These are phyloP conservation scores for Pholiota molesta DNA, from an alignment of 768 basidiomycete genomes.

Conservation along the genomic window DNA sequence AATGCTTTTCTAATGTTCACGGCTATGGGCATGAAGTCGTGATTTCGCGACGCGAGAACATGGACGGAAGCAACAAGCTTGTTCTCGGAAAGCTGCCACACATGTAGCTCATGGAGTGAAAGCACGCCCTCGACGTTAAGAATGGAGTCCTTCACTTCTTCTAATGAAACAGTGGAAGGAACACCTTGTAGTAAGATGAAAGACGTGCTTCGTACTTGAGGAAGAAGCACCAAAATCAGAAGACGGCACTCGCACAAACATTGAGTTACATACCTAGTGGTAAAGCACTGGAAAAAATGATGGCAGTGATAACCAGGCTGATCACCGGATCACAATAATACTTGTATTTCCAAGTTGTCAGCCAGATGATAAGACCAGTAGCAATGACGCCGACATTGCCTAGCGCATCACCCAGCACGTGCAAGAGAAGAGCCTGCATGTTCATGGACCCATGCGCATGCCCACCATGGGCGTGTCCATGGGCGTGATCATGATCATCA, in stretches of 20 bases:
- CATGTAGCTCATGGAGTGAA: constrained; percentile 91
- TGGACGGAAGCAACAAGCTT: constrained; percentile 97
- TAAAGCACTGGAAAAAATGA: constrained; percentile 95
- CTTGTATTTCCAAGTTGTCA: constrained; percentile 81
- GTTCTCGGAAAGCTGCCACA: constrained; percentile 96
- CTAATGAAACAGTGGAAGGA: constrained; percentile 85
- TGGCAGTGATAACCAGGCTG: constrained; percentile 90
- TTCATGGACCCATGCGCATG: constrained; percentile 79
- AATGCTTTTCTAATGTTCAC: constrained; percentile 81
- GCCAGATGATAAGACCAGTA: constrained; percentile 94
- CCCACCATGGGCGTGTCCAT: constrained; percentile 23
- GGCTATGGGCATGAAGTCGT: constrained; percentile 92
- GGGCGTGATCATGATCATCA: constrained; percentile 18
- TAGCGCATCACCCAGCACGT: constrained; percentile 95
- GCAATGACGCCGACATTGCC: constrained; percentile 98
- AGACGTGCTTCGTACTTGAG: constrained; percentile 77
- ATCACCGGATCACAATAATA: constrained; percentile 94
- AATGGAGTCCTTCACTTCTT: constrained; percentile 85
- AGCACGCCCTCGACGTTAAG: constrained; percentile 81
- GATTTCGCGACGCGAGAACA: constrained; percentile 77
- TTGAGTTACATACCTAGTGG: constrained; percentile 67
- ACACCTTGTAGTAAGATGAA: constrained; percentile 96
- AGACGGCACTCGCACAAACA: not conserved
- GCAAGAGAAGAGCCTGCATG: constrained; percentile 93
- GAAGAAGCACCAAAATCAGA: not conserved